phyloP scores from a whole-genome alignment of 345 rosid genomes.

The Lenwebbia sp. region DNA sequence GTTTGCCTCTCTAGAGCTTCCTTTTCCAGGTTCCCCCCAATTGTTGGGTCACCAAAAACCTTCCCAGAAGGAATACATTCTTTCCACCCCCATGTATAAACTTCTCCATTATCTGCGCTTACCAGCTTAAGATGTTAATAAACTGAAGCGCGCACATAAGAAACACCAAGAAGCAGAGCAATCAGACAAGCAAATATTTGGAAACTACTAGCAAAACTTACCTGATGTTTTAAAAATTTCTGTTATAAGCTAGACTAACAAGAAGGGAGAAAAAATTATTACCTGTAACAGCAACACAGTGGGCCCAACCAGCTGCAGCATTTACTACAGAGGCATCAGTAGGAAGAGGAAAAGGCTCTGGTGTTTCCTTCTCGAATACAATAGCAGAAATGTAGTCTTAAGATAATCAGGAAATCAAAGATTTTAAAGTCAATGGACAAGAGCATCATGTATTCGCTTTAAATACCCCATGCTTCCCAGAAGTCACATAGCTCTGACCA shows the following conservation, averaged over 20 bases:
- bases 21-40: slow-evolving; percentile 25
- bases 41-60: slow-evolving; percentile 43
- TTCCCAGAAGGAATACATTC: slow-evolving; percentile 96
- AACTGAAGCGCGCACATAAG: background rate
- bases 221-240: background rate
- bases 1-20: slow-evolving; percentile 48
- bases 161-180: background rate
- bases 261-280: background rate
- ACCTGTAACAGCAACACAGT: slow-evolving; percentile 92
- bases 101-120: slow-evolving; percentile 53
- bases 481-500: slow-evolving; percentile 94
- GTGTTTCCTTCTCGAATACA: slow-evolving; percentile 54
- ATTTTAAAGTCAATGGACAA: background rate
- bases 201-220: background rate
- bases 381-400: background rate
- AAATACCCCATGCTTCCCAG: slow-evolving; percentile 95
- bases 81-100: slow-evolving; percentile 99
- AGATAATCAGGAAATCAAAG: background rate
- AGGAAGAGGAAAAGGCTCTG: slow-evolving; percentile 93
- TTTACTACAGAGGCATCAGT: slow-evolving; percentile 47
- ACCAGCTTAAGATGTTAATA: background rate
- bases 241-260: background rate
- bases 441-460: background rate
- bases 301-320: slow-evolving; percentile 98
- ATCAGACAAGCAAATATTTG: background rate